Conservation (phyloP, 1,139 yeast species). For the Yamadazyma membranifaciens region DNA sequence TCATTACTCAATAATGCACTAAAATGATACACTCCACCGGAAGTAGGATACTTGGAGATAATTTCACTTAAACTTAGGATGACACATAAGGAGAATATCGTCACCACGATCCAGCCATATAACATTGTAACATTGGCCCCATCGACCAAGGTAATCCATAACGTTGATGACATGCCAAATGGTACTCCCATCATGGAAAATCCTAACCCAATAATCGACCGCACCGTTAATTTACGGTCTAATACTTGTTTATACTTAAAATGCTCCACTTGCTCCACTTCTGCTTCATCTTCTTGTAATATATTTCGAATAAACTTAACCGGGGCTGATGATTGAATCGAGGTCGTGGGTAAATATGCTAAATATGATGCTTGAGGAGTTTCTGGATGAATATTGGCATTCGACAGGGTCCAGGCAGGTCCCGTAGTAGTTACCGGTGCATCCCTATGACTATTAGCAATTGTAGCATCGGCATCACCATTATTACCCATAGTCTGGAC, state of each 20-base stretch:
- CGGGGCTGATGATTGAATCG: conserved; percentile 19
- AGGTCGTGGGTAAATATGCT: conserved; percentile 17
- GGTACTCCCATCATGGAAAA: conserved; percentile 80
- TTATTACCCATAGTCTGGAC: too few relatives aligned
- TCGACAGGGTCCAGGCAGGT: too few relatives aligned
- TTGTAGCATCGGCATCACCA: too few relatives aligned
- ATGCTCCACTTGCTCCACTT: conserved; percentile 60
- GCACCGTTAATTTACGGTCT: conserved; percentile 61
- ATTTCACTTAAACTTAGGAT: conserved; percentile 70
- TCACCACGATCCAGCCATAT: conserved; percentile 68
- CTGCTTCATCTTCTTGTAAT: conserved; percentile 40
- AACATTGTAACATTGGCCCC: conserved; percentile 74
- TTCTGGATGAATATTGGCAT: background rate
- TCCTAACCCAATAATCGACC: conserved; percentile 70
- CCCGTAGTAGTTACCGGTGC: too few relatives aligned
- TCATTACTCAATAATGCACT: conserved; percentile 67
- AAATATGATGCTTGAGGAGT: conserved; percentile 21
- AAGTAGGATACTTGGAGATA: conserved; percentile 71
- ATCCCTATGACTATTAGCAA: too few relatives aligned
- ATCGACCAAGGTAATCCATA: conserved; percentile 65
- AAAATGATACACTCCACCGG: conserved; percentile 74
- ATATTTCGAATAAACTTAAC: conserved; percentile 21
- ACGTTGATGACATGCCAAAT: conserved; percentile 67
- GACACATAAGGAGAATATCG: conserved; percentile 59
- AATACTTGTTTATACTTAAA: conserved; percentile 70